phyloP scores from a whole-genome alignment of 2,329 filamentous ascomycete genomes.

The Talaromyces atroroseus region DNA sequence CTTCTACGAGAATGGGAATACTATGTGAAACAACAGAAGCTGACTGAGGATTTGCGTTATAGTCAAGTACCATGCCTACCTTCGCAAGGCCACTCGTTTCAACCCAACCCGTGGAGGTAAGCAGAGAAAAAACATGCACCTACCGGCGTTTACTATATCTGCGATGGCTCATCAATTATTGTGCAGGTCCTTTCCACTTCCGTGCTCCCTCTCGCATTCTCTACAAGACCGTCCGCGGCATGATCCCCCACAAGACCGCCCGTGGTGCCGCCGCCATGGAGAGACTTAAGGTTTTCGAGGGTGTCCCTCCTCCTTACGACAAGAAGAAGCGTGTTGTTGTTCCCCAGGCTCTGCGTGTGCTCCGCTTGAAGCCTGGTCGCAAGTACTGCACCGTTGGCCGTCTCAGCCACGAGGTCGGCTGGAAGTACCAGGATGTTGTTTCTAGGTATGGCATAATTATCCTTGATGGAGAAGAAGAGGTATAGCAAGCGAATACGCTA shows the following conservation, averaged over 20 bases:
- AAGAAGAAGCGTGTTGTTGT: conserved; percentile 99
- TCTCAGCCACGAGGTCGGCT: conserved; percentile 98
- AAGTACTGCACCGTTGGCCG: conserved; percentile 99
- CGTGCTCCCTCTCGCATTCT: conserved; percentile 98
- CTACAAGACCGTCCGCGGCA: conserved; percentile 99
- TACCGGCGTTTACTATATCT: neutral
- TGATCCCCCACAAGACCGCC: conserved; percentile 99
- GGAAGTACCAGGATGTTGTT: conserved; percentile 99
- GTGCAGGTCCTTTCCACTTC: conserved; percentile 96
- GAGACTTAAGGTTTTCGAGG: conserved; percentile 99
- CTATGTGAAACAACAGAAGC: conserved; percentile 21
- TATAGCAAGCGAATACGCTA: neutral
- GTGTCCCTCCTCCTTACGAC: conserved; percentile 97
- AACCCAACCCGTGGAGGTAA: conserved; percentile 98
- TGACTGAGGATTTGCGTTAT: conserved; percentile 46
- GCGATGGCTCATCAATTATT: conserved; percentile 14
- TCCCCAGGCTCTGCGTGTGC: conserved; percentile 92
- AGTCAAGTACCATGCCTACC: conserved; percentile 99
- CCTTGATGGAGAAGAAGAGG: neutral
- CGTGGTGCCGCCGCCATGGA: conserved; percentile 94
- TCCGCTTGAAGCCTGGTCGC: conserved; percentile 95
- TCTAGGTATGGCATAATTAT: conserved; percentile 62
- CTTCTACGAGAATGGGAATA: conserved; percentile 8
- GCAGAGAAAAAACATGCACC: conserved; percentile 31
- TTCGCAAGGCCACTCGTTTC: conserved; percentile 99